Evolutionary conservation across 208 protist genomes (phyloP).

Genomic region (Tritrichomonas musculus): DNA sequence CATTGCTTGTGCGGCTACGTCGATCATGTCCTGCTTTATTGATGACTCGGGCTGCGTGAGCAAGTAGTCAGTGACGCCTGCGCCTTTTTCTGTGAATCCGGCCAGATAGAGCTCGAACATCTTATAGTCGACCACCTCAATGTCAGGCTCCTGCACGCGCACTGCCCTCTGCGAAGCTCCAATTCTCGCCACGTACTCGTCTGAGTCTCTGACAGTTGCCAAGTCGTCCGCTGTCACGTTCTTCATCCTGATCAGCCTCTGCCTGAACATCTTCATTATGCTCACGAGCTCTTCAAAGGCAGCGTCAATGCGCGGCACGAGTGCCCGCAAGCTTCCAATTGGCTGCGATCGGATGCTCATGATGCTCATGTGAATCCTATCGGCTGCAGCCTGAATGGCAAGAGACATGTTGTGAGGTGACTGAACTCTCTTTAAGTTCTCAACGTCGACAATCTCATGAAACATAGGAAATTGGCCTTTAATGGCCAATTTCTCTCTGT

Average conservation of each 20-base stretch:
- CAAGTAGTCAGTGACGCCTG: too few species aligned
- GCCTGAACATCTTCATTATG: neutral
- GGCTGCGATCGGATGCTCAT: neutral
- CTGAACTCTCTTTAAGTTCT: too few species aligned
- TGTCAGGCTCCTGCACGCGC: neutral
- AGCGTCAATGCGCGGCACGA: neutral
- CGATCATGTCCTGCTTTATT: too few species aligned
- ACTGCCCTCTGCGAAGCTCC: neutral
- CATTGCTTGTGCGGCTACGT: too few species aligned
- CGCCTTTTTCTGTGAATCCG: neutral
- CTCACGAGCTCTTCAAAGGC: neutral
- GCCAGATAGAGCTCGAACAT: neutral
- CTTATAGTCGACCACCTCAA: neutral
- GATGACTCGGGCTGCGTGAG: too few species aligned
- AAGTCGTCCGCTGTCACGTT: neutral
- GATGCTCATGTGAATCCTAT: neutral
- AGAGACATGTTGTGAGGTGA: neutral
- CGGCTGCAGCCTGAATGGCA: neutral
- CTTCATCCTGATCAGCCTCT: neutral
- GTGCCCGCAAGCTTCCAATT: neutral
- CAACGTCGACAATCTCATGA: neutral
- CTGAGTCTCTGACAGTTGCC: neutral
- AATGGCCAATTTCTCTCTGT: neutral
- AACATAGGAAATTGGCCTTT: neutral
- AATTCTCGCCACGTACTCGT: neutral